Evolutionary conservation across 2,329 filamentous ascomycete genomes (phyloP).

Genomic region (Zymoseptoria ardabiliae): DNA sequence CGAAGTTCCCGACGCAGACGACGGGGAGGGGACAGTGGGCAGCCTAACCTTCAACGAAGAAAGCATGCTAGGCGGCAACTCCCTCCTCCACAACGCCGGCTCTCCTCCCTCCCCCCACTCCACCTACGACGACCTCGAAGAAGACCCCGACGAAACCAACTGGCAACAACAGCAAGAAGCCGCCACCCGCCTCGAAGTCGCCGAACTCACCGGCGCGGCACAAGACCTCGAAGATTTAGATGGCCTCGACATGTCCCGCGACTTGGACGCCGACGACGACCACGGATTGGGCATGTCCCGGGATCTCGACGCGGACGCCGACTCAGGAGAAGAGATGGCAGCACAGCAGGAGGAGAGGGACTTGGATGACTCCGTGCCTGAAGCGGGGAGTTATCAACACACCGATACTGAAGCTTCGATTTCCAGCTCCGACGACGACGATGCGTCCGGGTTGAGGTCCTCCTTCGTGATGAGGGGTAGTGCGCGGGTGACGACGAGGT

Average conservation of each 20-base stretch:
- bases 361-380: slow-evolving; percentile 45
- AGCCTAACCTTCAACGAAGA: slow-evolving; percentile 42
- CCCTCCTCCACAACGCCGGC: slow-evolving; percentile 17
- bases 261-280: slow-evolving; percentile 26
- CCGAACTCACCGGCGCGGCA: slow-evolving; percentile 40
- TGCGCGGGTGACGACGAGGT: too few species aligned
- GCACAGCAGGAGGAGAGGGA: slow-evolving; percentile 26
- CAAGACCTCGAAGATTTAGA: slow-evolving; percentile 42
- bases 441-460: slow-evolving; percentile 3
- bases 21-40: slow-evolving; percentile 37
- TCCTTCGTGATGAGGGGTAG: slow-evolving; percentile 21
- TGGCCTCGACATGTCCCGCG: slow-evolving; percentile 24
- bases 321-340: slow-evolving; percentile 34
- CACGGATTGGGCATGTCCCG: slow-evolving; percentile 48
- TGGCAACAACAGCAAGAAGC: slow-evolving; percentile 37
- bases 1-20: slow-evolving; percentile 56
- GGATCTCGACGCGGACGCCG: slow-evolving; percentile 49
- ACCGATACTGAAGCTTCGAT: slow-evolving; percentile 41
- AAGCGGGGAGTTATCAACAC: slow-evolving; percentile 48
- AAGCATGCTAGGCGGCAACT: slow-evolving; percentile 41
- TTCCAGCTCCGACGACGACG: too few species aligned
- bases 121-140: slow-evolving; percentile 34
- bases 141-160: slow-evolving; percentile 35
- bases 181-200: slow-evolving; percentile 40
- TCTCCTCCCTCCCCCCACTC: slow-evolving; percentile 15